Conservation (phyloP, 805 yeast species). For the Starmerella ratchasimensis region DNA sequence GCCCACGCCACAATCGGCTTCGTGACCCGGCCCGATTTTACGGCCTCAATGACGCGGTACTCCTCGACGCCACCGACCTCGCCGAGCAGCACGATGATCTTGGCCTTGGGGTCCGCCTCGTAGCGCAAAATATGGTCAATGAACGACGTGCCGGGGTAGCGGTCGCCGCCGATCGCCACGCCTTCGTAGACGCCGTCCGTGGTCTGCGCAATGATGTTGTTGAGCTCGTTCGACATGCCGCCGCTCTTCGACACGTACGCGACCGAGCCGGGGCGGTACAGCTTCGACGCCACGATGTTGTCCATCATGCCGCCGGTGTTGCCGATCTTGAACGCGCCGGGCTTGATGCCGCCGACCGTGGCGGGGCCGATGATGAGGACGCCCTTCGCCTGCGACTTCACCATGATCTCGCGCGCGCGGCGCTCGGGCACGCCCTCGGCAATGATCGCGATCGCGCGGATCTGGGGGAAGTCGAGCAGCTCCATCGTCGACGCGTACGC, state of each 20-base stretch:
- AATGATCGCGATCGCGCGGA: constrained; percentile 35
- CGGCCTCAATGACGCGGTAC: constrained; percentile 57
- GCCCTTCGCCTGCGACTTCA: constrained; percentile 32
- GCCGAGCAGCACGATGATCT: constrained; percentile 52
- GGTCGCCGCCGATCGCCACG: constrained; percentile 61
- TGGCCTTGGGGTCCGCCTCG: constrained; percentile 51
- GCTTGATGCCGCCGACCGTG: constrained; percentile 38
- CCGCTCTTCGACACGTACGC: constrained; percentile 37
- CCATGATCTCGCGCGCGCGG: constrained; percentile 35
- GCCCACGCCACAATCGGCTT: constrained; percentile 63
- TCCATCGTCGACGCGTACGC: constrained; percentile 37
- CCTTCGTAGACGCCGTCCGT: constrained; percentile 41
- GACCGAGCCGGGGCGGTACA: constrained; percentile 36
- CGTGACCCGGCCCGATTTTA: constrained; percentile 47
- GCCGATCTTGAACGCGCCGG: constrained; percentile 37
- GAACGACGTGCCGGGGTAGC: constrained; percentile 60
- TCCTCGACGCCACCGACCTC: constrained; percentile 65
- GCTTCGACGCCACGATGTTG: constrained; percentile 36
- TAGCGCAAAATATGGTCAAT: constrained; percentile 53
- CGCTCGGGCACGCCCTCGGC: constrained; percentile 40
- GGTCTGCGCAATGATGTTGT: constrained; percentile 33
- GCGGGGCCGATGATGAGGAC: constrained; percentile 37
- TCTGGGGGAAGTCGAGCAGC: constrained; percentile 33
- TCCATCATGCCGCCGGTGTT: constrained; percentile 41
- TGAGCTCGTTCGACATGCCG: constrained; percentile 37